phyloP scores from a whole-genome alignment of 148 eudicot species.

The Rhododendron ferrugineum region DNA sequence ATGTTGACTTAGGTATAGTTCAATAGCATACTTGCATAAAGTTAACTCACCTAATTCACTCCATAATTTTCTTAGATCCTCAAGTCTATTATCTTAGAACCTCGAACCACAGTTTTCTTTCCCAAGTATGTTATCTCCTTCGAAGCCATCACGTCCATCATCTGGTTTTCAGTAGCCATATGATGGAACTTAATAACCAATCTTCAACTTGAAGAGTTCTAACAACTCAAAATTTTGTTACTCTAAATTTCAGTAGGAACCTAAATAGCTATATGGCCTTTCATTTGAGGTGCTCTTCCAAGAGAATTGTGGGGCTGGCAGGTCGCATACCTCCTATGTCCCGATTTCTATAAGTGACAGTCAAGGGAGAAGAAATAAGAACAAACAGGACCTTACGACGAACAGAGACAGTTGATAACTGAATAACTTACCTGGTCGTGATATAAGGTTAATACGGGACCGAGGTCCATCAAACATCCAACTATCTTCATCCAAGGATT shows the following conservation, averaged over 20 bases:
- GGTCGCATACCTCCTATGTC: too few relatives aligned
- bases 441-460: constrained; percentile 70
- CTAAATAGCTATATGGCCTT: not conserved
- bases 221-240: not conserved
- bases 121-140: not conserved
- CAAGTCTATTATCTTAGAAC: not conserved
- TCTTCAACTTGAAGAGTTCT: not conserved
- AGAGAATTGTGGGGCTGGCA: not conserved
- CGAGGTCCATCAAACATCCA: constrained; percentile 99
- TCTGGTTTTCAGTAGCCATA: not conserved
- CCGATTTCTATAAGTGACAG: not conserved
- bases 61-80: not conserved
- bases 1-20: not conserved
- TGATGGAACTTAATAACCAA: not conserved
- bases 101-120: not conserved
- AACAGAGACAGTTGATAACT: not conserved
- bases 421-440: constrained; percentile 56
- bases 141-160: not conserved
- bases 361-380: not conserved
- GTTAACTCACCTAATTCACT: not conserved
- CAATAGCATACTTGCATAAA: not conserved
- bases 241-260: not conserved
- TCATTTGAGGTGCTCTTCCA: not conserved
- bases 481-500: constrained; percentile 82
- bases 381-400: not conserved